These are phyloP conservation scores for Hymenoscyphus linearis DNA, from an alignment of 2,329 filamentous ascomycete species.

Conservation along the genomic window DNA sequence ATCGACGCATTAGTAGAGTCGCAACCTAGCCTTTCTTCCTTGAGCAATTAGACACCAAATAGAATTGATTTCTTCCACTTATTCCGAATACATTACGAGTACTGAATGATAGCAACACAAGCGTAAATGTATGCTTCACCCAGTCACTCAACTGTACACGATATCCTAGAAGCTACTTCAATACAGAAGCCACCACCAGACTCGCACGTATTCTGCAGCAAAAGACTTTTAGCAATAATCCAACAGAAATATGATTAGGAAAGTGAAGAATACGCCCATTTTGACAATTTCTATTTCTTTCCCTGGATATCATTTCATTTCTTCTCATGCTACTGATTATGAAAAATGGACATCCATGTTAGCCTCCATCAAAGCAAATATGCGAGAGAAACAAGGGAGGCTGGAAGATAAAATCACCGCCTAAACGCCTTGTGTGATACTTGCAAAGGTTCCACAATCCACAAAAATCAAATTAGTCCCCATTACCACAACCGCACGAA, in stretches of 20 bases:
- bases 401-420: conserved; percentile 27
- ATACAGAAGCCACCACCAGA: background rate
- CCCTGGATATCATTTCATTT: conserved; percentile 10
- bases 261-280: conserved; percentile 18
- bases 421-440: conserved; percentile 27
- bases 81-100: too few relatives aligned
- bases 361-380: conserved; percentile 36
- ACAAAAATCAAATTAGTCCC: background rate
- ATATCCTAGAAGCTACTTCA: too few relatives aligned
- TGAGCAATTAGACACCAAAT: too few relatives aligned
- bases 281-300: conserved; percentile 2
- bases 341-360: conserved; percentile 31
- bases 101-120: too few relatives aligned
- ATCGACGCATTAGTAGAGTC: too few relatives aligned
- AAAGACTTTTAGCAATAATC: background rate
- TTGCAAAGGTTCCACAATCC: conserved; percentile 35
- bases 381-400: conserved; percentile 13
- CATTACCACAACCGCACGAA: background rate
- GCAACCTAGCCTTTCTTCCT: too few relatives aligned
- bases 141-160: too few relatives aligned
- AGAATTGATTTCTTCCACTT: too few relatives aligned
- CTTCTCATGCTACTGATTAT: conserved; percentile 14
- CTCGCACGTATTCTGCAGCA: background rate
- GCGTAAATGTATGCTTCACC: too few relatives aligned
- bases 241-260: background rate